Conservation (phyloP, 1,139 yeast species). For the Hansenula lynferdii region DNA sequence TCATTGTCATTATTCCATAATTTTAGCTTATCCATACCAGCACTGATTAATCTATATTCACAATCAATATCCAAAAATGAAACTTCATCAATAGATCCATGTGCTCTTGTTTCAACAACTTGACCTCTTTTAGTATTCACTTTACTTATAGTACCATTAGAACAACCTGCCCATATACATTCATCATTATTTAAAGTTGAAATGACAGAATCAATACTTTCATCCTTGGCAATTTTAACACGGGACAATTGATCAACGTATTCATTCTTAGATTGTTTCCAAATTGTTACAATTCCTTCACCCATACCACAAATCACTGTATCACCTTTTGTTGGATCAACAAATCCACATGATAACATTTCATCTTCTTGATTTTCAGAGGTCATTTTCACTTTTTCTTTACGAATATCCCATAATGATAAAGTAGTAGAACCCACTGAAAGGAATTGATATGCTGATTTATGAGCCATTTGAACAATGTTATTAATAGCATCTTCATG, state of each 20-base stretch:
- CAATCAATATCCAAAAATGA: slow-evolving; percentile 71
- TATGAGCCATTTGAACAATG: slow-evolving; percentile 59
- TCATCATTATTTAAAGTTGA: slow-evolving; percentile 72
- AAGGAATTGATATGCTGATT: slow-evolving; percentile 76
- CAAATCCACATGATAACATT: slow-evolving; percentile 66
- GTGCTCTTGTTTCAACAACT: slow-evolving; percentile 62
- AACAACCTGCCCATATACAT: slow-evolving; percentile 78
- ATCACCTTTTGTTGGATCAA: slow-evolving; percentile 60
- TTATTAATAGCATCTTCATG: slow-evolving; percentile 79
- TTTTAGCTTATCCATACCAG: slow-evolving; percentile 76
- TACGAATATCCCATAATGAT: slow-evolving; percentile 74
- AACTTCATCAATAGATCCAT: slow-evolving; percentile 60
- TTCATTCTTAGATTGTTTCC: slow-evolving; percentile 69
- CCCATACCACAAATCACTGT: slow-evolving; percentile 81
- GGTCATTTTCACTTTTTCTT: slow-evolving; percentile 46
- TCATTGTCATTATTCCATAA: slow-evolving; percentile 53
- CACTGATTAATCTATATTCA: slow-evolving; percentile 73
- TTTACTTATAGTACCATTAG: slow-evolving; percentile 73
- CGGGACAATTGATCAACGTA: slow-evolving; percentile 77
- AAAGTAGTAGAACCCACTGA: slow-evolving; percentile 83
- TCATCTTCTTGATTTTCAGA: slow-evolving; percentile 95
- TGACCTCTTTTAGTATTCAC: slow-evolving; percentile 63
- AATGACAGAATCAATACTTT: slow-evolving; percentile 73
- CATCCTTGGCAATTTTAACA: slow-evolving; percentile 62
- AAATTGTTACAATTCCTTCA: slow-evolving; percentile 87